phyloP scores from a whole-genome alignment of 164 flowering plant genomes.

The Paratinospora sagittata region DNA sequence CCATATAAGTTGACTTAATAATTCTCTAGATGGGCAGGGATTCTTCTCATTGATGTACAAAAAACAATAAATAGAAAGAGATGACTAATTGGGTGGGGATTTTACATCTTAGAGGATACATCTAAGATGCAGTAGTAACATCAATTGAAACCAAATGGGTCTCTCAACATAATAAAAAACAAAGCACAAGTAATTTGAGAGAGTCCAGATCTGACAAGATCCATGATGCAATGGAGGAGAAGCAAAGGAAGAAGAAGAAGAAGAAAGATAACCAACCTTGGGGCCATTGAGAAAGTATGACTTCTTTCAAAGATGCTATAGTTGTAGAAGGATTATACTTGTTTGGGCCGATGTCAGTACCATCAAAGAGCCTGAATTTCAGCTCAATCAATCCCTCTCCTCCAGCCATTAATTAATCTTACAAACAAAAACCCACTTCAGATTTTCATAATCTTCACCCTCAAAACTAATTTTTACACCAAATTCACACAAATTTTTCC shows the following conservation, averaged over 20 bases:
- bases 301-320: constrained; percentile 58
- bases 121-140: too few species aligned
- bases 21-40: background rate
- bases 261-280: constrained; percentile 39
- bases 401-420: constrained; percentile 40
- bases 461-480: background rate
- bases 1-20: background rate
- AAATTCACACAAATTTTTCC: background rate
- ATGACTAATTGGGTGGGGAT: too few species aligned
- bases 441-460: constrained; percentile 11
- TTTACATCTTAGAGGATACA: background rate
- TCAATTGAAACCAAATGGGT: background rate
- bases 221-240: background rate
- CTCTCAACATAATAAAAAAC: background rate
- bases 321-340: constrained; percentile 45
- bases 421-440: constrained; percentile 21
- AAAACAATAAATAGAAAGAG: background rate
- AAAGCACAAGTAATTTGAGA: background rate
- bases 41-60: background rate
- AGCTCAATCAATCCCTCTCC: constrained; percentile 53
- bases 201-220: background rate
- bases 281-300: constrained; percentile 63
- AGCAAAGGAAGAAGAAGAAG: too few species aligned
- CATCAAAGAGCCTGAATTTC: constrained; percentile 69
- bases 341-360: constrained; percentile 68